These are phyloP conservation scores for Microstroma glucosiphilum DNA, from an alignment of 1,284 basidiomycete species.

Conservation along the genomic window DNA sequence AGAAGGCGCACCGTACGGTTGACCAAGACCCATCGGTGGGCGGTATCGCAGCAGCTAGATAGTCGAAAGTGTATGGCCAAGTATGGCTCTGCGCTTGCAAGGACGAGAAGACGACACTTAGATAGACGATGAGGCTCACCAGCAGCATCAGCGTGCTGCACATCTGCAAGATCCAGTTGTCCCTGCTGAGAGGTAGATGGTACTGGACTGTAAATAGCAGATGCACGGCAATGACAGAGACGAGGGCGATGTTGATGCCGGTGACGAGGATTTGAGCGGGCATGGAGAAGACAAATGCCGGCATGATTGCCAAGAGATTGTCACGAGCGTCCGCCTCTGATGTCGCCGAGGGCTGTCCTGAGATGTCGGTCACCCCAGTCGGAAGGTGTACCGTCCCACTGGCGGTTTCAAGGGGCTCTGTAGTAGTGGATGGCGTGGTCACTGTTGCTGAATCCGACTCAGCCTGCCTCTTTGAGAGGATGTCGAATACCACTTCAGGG, in stretches of 20 bases:
- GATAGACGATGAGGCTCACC: conserved; percentile 37
- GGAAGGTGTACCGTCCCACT: conserved; percentile 14
- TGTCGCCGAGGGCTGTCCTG: conserved; percentile 31
- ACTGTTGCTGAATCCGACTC: too few species aligned
- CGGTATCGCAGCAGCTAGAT: conserved; percentile 66
- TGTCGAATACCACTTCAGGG: too few species aligned
- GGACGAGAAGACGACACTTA: conserved; percentile 61
- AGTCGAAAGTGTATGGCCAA: conserved; percentile 94
- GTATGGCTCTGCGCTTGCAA: conserved; percentile 62
- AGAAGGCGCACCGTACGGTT: conserved; percentile 65
- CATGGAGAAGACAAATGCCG: conserved; percentile 65
- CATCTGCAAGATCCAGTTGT: conserved; percentile 85
- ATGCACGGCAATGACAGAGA: conserved; percentile 80
- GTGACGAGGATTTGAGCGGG: conserved; percentile 84
- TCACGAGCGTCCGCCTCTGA: conserved; percentile 16
- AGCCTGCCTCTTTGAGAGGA: too few species aligned
- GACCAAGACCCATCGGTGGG: conserved; percentile 71
- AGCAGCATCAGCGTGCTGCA: conserved; percentile 73
- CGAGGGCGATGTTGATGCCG: conserved; percentile 79
- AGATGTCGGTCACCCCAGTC: conserved; percentile 23
- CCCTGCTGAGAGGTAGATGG: conserved; percentile 84
- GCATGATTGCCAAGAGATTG: conserved; percentile 31
- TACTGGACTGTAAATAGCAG: conserved; percentile 92
- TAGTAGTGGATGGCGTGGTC: too few species aligned
- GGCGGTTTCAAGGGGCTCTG: too few species aligned